Conservation (phyloP, 805 yeast species). For the Komagataella mondaviorum region DNA sequence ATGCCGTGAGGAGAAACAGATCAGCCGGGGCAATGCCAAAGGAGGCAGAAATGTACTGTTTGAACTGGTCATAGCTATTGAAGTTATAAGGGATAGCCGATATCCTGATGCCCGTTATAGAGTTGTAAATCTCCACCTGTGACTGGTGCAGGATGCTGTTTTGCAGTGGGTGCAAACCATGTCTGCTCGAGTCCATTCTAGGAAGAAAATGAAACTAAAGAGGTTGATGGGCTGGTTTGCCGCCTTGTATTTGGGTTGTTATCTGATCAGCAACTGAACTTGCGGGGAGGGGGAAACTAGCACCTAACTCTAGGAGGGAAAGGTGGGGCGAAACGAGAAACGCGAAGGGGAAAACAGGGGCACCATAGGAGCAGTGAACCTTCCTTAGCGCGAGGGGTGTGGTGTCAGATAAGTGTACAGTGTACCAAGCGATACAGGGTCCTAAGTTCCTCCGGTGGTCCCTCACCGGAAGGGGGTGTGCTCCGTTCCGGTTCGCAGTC, state of each 20-base stretch:
- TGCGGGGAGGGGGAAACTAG: background rate
- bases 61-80: slow-evolving; percentile 26
- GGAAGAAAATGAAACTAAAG: background rate
- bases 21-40: slow-evolving; percentile 27
- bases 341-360: background rate
- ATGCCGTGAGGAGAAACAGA: slow-evolving; percentile 44
- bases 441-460: too few species aligned
- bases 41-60: slow-evolving; percentile 23
- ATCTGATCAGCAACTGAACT: background rate
- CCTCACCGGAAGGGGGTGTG: background rate
- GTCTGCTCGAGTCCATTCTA: background rate
- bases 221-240: background rate
- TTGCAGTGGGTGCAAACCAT: background rate
- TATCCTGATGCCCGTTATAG: slow-evolving; percentile 28
- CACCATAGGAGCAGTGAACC: background rate
- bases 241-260: background rate
- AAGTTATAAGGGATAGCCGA: slow-evolving; percentile 24
- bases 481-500: background rate
- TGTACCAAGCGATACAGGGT: too few species aligned
- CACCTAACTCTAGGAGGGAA: background rate
- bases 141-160: background rate
- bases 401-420: background rate
- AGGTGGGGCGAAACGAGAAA: background rate
- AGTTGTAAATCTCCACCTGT: slow-evolving; percentile 19
- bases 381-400: background rate